Evolutionary conservation across 176 grass and related monocot genomes (phyloP).

Genomic region (Lolium multiflorum): DNA sequence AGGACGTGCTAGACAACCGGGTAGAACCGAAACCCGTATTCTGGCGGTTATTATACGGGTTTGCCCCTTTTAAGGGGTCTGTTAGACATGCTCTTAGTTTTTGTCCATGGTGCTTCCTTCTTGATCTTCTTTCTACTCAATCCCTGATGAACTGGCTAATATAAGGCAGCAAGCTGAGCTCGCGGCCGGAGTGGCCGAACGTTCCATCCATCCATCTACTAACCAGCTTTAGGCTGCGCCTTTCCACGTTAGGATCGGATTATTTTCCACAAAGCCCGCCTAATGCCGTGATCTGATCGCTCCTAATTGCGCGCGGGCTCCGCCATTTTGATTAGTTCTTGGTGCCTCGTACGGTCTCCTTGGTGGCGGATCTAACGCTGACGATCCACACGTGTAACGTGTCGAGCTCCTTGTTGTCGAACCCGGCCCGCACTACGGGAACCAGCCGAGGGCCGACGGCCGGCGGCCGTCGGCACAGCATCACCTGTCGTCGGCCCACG

Average conservation of each 20-base stretch:
- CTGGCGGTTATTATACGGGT: no score
- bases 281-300: background rate
- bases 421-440: no score
- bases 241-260: background rate
- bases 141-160: background rate
- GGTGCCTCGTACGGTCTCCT: background rate
- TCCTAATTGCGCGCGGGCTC: conserved; percentile 18
- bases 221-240: background rate
- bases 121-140: background rate
- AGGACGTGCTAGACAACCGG: no score
- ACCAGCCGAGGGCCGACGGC: no score
- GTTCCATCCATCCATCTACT: background rate
- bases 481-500: no score
- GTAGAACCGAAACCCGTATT: no score
- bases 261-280: background rate
- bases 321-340: conserved; percentile 4
- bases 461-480: no score
- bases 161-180: no score
- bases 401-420: no score
- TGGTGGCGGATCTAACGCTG: background rate
- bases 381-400: background rate
- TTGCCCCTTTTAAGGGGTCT: no score
- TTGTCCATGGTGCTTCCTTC: background rate
- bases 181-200: conserved; percentile 4
- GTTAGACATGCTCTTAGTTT: no score